Base-by-base conservation (phyloP, 352 stramenopile genomes). In the Blastocystis sp. region DNA sequence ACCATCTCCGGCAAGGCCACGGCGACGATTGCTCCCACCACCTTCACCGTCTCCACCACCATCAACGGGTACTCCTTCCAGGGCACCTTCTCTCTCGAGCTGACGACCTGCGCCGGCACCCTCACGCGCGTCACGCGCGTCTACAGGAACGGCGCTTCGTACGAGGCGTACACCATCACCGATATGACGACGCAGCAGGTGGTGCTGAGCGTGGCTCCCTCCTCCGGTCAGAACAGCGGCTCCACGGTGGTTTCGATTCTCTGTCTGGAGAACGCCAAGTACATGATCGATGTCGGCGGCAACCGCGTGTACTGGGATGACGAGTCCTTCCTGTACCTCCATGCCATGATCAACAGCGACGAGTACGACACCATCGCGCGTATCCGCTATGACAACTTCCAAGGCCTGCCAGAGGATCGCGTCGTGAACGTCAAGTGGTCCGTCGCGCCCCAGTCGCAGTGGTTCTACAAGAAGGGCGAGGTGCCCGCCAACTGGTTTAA, bases 401-500 rank as follows among this genome's bases (percentile, higher is more conserved):
- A 66, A 24, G 70, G 70, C 37, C 45, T 81, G 2, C 51, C 70
- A n/a, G n/a, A n/a, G n/a, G n/a, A n/a, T n/a, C n/a, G n/a, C n/a
- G n/a, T n/a, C n/a, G n/a, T n/a, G n/a, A n/a, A n/a, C n/a, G n/a
- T n/a, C n/a, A n/a, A n/a, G n/a, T n/a, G n/a, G n/a, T n/a, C n/a
- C n/a, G n/a, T n/a, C n/a, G n/a, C n/a, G n/a, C n/a, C n/a, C n/a
- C n/a, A n/a, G 19, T 33, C 31, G 2, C 13, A 74, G 2, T 74
- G 63, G 63, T 74, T 50, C 39, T 74, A 74, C 39, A 74, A 35
- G 63, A 74, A 50, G 67, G 35, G 67, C 29, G 19, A 21, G 13
- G 67, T 78, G 21, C 67, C 67, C n/a, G 33, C 67, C n/a, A 78
- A 78, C 21, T 78, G 67, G 67, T 24, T 61, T 59, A 60, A 59